These are phyloP conservation scores for Micractinium sp. DNA, from an alignment of 139 green algal species.

Conservation along the genomic window DNA sequence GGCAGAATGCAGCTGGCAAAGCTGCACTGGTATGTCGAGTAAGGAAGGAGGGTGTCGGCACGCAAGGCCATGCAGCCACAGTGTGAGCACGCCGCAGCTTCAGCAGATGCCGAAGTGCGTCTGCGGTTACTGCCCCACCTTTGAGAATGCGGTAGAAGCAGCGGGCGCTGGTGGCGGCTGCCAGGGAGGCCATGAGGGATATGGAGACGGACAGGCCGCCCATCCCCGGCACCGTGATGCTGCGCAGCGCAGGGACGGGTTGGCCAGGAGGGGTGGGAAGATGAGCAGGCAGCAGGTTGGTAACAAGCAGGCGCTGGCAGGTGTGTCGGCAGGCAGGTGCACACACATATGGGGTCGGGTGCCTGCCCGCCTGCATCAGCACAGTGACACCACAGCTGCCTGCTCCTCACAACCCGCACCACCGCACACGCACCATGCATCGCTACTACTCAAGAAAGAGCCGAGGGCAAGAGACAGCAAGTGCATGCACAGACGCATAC, in stretches of 20 bases:
- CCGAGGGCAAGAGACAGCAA: no score
- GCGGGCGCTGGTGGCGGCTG: slow-evolving; percentile 13
- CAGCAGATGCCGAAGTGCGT: no score
- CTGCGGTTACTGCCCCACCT: neutral
- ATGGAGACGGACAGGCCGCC: slow-evolving; percentile 1
- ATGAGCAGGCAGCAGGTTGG: neutral
- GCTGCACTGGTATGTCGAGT: neutral
- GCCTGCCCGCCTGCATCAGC: no score
- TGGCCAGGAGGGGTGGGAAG: no score
- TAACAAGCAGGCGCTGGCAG: neutral
- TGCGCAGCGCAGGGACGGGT: neutral
- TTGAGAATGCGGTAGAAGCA: neutral
- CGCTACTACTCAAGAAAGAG: neutral
- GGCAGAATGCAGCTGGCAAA: neutral
- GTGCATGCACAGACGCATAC: neutral
- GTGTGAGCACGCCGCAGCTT: no score
- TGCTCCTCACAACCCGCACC: no score
- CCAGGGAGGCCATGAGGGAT: slow-evolving; percentile 23
- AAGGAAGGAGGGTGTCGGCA: no score
- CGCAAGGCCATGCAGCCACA: no score
- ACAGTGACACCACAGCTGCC: no score
- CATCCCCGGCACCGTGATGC: slow-evolving; percentile 18
- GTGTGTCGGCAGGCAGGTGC: neutral
- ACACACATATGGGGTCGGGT: neutral
- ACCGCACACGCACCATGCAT: neutral